A percentile compares a stretch with the other conserved stretches of the same genome.
Evolutionary conservation across 768 basidiomycete genomes (phyloP).

Genomic region (Suillus subalutaceus): DNA sequence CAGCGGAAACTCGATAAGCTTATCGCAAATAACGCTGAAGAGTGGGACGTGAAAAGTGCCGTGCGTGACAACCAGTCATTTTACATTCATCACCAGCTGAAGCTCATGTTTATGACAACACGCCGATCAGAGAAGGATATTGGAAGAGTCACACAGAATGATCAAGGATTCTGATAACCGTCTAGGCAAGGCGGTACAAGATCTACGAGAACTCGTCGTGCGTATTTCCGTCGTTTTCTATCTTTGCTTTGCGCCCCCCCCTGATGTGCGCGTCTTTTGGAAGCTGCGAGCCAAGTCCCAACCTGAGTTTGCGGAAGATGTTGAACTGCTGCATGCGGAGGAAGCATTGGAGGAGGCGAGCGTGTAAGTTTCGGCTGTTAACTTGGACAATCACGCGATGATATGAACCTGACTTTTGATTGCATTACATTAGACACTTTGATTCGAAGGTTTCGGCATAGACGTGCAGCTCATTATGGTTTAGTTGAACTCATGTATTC

Average conservation of each 20-base stretch:
- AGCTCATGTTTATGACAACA: slow-evolving; percentile 7
- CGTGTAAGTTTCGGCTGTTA: slow-evolving; percentile 34
- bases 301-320: slow-evolving; percentile 34
- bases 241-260: slow-evolving; percentile 15
- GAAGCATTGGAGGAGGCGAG: slow-evolving; percentile 55
- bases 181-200: slow-evolving; percentile 62
- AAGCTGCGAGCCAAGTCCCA: slow-evolving; percentile 33
- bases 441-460: slow-evolving; percentile 6
- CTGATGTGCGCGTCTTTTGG: slow-evolving; percentile 12
- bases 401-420: slow-evolving; percentile 14
- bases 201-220: slow-evolving; percentile 70
- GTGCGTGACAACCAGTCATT: slow-evolving; percentile 44
- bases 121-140: slow-evolving; percentile 55
- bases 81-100: slow-evolving; percentile 10
- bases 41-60: slow-evolving; percentile 78
- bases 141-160: slow-evolving; percentile 84
- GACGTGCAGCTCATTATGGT: neutral
- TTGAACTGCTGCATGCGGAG: slow-evolving; percentile 59
- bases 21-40: slow-evolving; percentile 61
- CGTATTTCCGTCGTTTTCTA: slow-evolving; percentile 37
- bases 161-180: slow-evolving; percentile 65
- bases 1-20: slow-evolving; percentile 64
- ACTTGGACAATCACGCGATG: slow-evolving; percentile 9
- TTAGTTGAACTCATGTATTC: slow-evolving; percentile 5
- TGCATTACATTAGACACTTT: slow-evolving; percentile 6